Conservation (phyloP, 495 filamentous ascomycete genomes). For the Massariosphaeria phaeospora region DNA sequence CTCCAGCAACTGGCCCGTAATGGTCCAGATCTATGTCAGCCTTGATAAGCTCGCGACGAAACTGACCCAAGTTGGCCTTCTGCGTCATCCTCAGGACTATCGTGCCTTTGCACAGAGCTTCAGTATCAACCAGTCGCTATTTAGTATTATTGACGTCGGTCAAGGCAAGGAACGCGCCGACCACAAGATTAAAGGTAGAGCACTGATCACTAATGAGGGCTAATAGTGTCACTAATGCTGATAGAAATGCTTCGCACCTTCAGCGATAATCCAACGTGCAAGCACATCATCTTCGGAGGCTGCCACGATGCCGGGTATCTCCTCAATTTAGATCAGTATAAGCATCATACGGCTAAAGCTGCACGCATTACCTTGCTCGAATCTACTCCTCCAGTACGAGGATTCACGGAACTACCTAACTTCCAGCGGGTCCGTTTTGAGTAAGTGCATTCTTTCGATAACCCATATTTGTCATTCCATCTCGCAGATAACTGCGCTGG, state of each 20-base stretch:
- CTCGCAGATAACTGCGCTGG: too few relatives aligned
- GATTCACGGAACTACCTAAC: slow-evolving; percentile 35
- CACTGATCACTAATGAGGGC: not conserved
- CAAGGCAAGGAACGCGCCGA: slow-evolving; percentile 42
- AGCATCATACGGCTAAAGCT: slow-evolving; percentile 29
- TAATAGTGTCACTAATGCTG: not conserved
- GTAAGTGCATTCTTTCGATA: too few relatives aligned
- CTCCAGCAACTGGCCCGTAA: slow-evolving; percentile 33
- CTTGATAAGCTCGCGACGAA: slow-evolving; percentile 39
- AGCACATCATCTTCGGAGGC: slow-evolving; percentile 43
- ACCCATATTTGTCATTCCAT: too few relatives aligned
- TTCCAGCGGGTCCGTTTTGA: slow-evolving; percentile 32
- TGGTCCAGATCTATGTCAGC: slow-evolving; percentile 39
- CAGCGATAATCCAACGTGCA: slow-evolving; percentile 40
- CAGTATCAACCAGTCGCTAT: slow-evolving; percentile 39
- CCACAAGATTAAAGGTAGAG: slow-evolving; percentile 40
- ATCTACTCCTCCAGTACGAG: slow-evolving; percentile 28
- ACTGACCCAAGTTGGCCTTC: slow-evolving; percentile 31
- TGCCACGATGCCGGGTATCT: slow-evolving; percentile 43
- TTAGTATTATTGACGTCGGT: slow-evolving; percentile 42
- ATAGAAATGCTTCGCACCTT: slow-evolving; percentile 41
- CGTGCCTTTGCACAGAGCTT: slow-evolving; percentile 38
- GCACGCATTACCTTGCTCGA: slow-evolving; percentile 39
- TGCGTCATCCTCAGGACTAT: slow-evolving; percentile 33
- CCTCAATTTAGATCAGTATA: slow-evolving; percentile 38